Conservation (phyloP, 805 yeast species). For the Kazachstania africana region DNA sequence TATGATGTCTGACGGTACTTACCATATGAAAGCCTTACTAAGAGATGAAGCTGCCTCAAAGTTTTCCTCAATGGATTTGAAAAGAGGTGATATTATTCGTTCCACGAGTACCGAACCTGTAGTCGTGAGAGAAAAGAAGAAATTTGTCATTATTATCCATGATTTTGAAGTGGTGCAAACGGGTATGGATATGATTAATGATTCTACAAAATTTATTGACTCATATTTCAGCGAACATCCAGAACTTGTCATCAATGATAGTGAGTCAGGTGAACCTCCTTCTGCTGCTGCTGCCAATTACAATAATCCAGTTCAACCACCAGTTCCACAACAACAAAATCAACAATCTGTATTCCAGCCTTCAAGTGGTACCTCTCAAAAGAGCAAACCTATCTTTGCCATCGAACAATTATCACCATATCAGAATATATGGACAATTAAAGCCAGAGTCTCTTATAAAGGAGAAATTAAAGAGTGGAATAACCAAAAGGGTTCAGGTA, state of each 20-base stretch:
- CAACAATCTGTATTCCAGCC: neutral
- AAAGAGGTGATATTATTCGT: slow-evolving; percentile 29
- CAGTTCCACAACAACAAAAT: slow-evolving; percentile 4
- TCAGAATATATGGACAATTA: slow-evolving; percentile 82
- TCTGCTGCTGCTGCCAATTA: slow-evolving; percentile 4
- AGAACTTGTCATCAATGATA: slow-evolving; percentile 28
- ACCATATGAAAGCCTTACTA: slow-evolving; percentile 39
- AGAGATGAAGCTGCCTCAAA: slow-evolving; percentile 38
- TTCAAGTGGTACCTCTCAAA: slow-evolving; percentile 14
- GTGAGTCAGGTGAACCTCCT: slow-evolving; percentile 6
- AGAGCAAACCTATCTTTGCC: slow-evolving; percentile 41
- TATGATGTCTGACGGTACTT: slow-evolving; percentile 42
- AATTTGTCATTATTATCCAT: slow-evolving; percentile 37
- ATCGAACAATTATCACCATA: slow-evolving; percentile 87
- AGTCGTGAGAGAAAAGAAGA: slow-evolving; percentile 29
- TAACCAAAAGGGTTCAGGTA: slow-evolving; percentile 79
- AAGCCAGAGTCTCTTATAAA: slow-evolving; percentile 82
- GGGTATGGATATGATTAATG: slow-evolving; percentile 30
- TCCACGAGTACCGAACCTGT: slow-evolving; percentile 25
- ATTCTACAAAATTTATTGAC: slow-evolving; percentile 36
- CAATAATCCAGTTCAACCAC: slow-evolving; percentile 5
- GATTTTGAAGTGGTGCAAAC: slow-evolving; percentile 33
- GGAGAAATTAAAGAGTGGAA: slow-evolving; percentile 83
- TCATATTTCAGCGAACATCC: slow-evolving; percentile 50
- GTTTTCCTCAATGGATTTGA: slow-evolving; percentile 35